Conservation (phyloP, 2,329 filamentous ascomycete species). For the Neofusicoccum cordaticola region DNA sequence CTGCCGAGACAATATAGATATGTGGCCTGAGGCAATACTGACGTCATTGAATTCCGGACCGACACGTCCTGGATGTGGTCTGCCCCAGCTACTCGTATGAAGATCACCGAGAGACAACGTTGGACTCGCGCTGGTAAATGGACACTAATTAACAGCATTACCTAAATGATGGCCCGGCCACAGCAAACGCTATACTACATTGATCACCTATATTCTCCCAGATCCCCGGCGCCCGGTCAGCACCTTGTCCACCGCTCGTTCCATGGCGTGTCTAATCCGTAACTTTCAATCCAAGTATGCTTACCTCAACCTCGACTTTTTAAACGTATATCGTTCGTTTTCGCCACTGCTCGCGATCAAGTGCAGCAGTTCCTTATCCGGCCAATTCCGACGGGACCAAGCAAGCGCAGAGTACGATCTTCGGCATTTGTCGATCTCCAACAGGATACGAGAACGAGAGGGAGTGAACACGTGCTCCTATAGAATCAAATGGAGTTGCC, state of each 20-base stretch:
- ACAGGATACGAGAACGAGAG: too few relatives aligned
- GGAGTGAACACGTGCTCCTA: too few relatives aligned
- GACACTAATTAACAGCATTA: neutral
- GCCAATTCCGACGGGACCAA: neutral
- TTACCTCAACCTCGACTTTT: neutral
- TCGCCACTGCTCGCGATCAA: neutral
- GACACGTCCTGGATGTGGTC: neutral
- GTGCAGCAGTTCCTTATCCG: neutral
- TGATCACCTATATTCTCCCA: neutral
- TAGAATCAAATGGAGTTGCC: too few relatives aligned
- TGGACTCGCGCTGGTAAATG: too few relatives aligned
- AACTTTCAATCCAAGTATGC: neutral
- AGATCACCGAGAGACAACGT: neutral
- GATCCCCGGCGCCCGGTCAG: neutral
- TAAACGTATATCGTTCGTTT: neutral
- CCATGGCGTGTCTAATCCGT: conserved; percentile 2
- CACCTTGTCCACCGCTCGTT: neutral
- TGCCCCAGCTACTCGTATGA: neutral
- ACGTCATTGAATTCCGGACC: neutral
- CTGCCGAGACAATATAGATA: too few relatives aligned
- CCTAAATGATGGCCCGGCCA: neutral
- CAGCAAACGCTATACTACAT: neutral
- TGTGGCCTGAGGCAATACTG: neutral
- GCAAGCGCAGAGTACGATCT: neutral
- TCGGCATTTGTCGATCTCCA: neutral